Conservation (phyloP, 2,329 filamentous ascomycete species). For the Claviceps capensis region DNA sequence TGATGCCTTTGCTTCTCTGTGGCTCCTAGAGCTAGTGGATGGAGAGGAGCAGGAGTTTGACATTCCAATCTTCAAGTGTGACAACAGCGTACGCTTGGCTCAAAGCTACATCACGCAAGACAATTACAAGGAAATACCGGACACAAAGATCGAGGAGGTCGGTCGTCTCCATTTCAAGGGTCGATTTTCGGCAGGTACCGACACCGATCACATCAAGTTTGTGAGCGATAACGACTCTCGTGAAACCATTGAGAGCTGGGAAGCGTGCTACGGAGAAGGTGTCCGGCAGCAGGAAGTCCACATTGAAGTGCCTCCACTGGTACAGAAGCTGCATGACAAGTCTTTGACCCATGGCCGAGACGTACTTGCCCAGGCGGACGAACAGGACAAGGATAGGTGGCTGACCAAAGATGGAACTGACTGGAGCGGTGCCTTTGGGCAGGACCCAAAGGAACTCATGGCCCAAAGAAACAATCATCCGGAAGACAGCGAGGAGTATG, state of each 20-base stretch:
- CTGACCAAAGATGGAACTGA: constrained; percentile 67
- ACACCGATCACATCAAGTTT: constrained; percentile 72
- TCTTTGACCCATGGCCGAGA: constrained; percentile 70
- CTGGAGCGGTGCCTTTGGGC: constrained; percentile 76
- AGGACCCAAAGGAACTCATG: constrained; percentile 49
- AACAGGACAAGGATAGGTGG: constrained; percentile 66
- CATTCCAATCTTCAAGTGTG: constrained; percentile 81
- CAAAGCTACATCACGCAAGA: constrained; percentile 86
- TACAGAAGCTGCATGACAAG: constrained; percentile 67
- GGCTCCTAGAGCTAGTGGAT: constrained; percentile 76
- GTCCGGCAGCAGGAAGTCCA: constrained; percentile 59
- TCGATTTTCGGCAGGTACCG: constrained; percentile 80
- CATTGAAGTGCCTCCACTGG: constrained; percentile 56
- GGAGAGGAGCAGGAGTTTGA: constrained; percentile 65
- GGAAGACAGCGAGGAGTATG: constrained; percentile 23
- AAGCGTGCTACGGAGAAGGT: constrained; percentile 79
- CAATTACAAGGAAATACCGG: constrained; percentile 56
- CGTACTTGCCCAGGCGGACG: constrained; percentile 57
- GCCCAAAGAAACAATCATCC: constrained; percentile 16
- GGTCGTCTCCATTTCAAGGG: constrained; percentile 70
- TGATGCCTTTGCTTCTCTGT: constrained; percentile 66
- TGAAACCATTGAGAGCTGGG: constrained; percentile 91
- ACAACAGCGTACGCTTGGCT: constrained; percentile 59
- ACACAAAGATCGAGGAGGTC: constrained; percentile 64
- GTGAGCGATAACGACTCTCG: constrained; percentile 77